phyloP scores from a whole-genome alignment of 2,329 filamentous ascomycete genomes.

The Fusarium veterinarium region DNA sequence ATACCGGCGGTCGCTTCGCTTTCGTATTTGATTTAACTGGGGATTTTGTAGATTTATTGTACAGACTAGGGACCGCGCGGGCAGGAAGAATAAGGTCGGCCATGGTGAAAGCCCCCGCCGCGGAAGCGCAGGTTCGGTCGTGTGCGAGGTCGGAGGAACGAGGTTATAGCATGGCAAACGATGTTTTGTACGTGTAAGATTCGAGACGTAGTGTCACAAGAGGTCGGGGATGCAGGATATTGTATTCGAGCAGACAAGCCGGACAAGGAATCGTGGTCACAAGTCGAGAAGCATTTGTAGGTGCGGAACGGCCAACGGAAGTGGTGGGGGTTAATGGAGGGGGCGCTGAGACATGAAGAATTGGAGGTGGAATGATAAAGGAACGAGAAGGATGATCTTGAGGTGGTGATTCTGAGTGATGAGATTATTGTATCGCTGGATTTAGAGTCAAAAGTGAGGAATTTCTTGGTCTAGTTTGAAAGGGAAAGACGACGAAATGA shows the following conservation, averaged over 20 bases:
- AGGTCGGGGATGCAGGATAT: neutral
- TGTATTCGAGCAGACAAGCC: conserved; percentile 12
- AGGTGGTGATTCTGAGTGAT: conserved; percentile 4
- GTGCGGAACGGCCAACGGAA: conserved; percentile 23
- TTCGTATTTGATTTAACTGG: conserved; percentile 41
- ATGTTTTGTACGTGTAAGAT: neutral
- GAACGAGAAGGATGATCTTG: neutral
- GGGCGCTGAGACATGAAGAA: conserved; percentile 20
- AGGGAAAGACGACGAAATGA: conserved; percentile 11
- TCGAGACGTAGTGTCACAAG: neutral
- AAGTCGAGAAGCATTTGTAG: conserved; percentile 20
- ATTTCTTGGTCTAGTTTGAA: conserved; percentile 23
- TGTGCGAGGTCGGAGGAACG: neutral
- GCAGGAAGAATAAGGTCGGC: conserved; percentile 45
- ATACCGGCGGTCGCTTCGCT: conserved; percentile 33
- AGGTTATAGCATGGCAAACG: conserved; percentile 32
- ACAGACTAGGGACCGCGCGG: conserved; percentile 36
- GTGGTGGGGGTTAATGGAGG: conserved; percentile 32
- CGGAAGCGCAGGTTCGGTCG: conserved; percentile 25
- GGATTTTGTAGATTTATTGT: conserved; percentile 31
- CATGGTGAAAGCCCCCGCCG: conserved; percentile 35
- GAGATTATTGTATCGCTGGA: conserved; percentile 6
- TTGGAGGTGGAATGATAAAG: neutral
- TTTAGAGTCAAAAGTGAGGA: conserved; percentile 7
- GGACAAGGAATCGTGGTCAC: conserved; percentile 27